phyloP scores from a whole-genome alignment of 2,329 filamentous ascomycete species.

The Colletotrichum neosansevieriae region DNA sequence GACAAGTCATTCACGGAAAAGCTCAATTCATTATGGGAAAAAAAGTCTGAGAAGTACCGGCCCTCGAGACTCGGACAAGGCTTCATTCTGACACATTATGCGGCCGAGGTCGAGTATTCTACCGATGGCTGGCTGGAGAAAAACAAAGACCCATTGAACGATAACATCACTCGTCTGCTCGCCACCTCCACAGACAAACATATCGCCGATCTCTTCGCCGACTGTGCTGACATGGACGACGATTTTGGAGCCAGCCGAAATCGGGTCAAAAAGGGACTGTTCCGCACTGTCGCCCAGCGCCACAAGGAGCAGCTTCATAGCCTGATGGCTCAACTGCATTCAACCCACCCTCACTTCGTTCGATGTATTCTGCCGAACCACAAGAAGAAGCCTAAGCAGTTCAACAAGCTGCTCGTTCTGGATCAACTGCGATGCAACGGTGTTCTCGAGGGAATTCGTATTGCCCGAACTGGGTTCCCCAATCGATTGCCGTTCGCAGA shows the following conservation, averaged over 20 bases:
- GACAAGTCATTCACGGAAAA: slow-evolving; percentile 98
- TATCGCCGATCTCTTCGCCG: slow-evolving; percentile 84
- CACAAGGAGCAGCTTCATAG: slow-evolving; percentile 99
- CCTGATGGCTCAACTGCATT: slow-evolving; percentile 93
- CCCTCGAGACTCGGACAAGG: slow-evolving; percentile 89
- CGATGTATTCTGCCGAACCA: slow-evolving; percentile 98
- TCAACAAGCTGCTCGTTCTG: slow-evolving; percentile 90
- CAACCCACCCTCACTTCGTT: slow-evolving; percentile 97
- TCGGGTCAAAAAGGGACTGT: slow-evolving; percentile 95
- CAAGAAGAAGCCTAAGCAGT: slow-evolving; percentile 95
- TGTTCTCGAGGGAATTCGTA: slow-evolving; percentile 98
- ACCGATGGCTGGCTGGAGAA: slow-evolving; percentile 97
- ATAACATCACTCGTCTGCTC: slow-evolving; percentile 92
- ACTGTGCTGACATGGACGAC: slow-evolving; percentile 87
- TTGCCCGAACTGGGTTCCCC: slow-evolving; percentile 95
- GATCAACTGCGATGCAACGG: slow-evolving; percentile 99
- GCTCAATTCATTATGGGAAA: slow-evolving; percentile 95
- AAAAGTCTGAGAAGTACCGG: slow-evolving; percentile 93
- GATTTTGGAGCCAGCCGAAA: slow-evolving; percentile 75
- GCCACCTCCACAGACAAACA: slow-evolving; percentile 86
- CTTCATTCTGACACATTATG: slow-evolving; percentile 97
- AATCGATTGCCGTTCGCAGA: slow-evolving; percentile 93
- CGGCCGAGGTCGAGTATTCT: slow-evolving; percentile 96
- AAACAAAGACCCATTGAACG: slow-evolving; percentile 98
- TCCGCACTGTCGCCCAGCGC: slow-evolving; percentile 94